phyloP scores from a whole-genome alignment of 352 stramenopile species.

The Globisporangium camurandrum region DNA sequence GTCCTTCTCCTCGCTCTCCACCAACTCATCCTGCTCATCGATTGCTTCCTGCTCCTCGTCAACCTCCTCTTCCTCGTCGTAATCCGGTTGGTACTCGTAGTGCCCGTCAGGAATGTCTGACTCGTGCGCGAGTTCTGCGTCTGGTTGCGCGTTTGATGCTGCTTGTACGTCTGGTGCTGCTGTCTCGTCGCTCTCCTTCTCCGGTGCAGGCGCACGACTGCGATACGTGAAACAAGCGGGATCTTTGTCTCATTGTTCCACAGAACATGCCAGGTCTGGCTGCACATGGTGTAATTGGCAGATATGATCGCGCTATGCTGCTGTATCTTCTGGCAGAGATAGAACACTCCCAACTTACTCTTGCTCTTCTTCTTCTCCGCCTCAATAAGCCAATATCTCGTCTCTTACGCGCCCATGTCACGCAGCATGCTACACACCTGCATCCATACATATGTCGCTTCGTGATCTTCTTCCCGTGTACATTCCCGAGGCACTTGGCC shows the following conservation, averaged over 20 bases:
- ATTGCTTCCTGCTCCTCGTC: no score
- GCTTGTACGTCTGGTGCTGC: no score
- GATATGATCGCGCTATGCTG: not conserved
- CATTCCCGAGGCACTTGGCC: not conserved
- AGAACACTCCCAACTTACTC: not conserved
- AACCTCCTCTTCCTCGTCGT: no score
- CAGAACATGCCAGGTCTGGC: slow-evolving; percentile 1
- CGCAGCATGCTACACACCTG: not conserved
- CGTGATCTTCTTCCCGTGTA: not conserved
- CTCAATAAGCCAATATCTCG: no score
- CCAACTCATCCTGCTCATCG: no score
- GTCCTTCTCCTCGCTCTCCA: no score
- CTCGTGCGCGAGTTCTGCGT: no score
- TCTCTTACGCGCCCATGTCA: slow-evolving; percentile 3
- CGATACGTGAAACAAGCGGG: not conserved
- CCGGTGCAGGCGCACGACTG: no score
- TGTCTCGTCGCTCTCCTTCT: no score
- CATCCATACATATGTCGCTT: not conserved
- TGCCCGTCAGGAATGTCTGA: no score
- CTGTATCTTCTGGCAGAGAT: not conserved
- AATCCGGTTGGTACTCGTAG: no score
- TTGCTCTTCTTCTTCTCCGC: not conserved
- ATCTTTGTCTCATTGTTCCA: slow-evolving; percentile 7
- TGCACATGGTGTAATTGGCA: not conserved
- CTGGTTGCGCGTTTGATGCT: no score